Conservation (phyloP, 179 eudicot genomes). For the Carnegiea gigantea region DNA sequence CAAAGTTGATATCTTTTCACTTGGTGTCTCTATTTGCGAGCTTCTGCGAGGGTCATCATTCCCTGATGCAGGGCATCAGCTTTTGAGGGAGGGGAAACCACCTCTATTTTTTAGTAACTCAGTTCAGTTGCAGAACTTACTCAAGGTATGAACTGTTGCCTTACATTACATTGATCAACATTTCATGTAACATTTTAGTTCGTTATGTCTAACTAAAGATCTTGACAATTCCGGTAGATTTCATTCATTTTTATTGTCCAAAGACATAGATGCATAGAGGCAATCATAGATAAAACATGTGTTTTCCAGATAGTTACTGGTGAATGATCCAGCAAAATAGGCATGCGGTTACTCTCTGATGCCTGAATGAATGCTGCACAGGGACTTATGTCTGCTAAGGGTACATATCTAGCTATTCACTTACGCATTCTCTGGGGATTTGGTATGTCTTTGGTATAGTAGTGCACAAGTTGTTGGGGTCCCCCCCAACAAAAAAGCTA, state of each 20-base stretch:
- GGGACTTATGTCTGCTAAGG: not conserved
- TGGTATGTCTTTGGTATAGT: not conserved
- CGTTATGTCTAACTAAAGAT: not conserved
- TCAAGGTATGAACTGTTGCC: slow-evolving; percentile 20
- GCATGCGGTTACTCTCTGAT: not conserved
- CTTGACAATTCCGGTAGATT: not conserved
- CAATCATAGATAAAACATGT: not conserved
- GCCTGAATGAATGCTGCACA: not conserved
- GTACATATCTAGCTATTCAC: not conserved
- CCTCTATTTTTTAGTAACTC: slow-evolving; percentile 80
- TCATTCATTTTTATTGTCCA: not conserved
- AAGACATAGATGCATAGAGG: not conserved
- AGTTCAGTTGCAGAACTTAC: slow-evolving; percentile 56
- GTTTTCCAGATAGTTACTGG: not conserved
- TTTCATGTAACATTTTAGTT: not conserved
- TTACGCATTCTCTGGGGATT: not conserved
- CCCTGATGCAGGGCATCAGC: slow-evolving; percentile 54
- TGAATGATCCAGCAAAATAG: not conserved
- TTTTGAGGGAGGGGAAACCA: slow-evolving; percentile 61
- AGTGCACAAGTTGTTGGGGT: not conserved
- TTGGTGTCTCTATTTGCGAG: slow-evolving; percentile 77
- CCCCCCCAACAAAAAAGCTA: not conserved
- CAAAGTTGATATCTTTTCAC: slow-evolving; percentile 85
- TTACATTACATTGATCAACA: not conserved
- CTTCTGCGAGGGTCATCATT: slow-evolving; percentile 66